Conservation (phyloP, 768 basidiomycete species). For the Tricholoma bakamatsutake region DNA sequence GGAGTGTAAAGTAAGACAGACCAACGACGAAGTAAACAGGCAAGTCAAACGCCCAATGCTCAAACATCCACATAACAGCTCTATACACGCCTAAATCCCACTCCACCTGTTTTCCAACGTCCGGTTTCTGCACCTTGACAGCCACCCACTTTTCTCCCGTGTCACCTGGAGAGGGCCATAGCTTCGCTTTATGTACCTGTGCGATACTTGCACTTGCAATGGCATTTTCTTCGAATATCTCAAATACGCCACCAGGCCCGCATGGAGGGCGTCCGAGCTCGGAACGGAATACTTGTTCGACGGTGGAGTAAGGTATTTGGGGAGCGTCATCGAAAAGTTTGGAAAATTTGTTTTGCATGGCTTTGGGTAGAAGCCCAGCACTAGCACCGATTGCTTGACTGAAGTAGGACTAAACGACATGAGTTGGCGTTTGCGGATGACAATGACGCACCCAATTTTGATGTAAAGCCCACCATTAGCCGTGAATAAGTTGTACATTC, state of each 20-base stretch:
- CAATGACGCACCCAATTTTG: conserved; percentile 53
- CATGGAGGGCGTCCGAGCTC: conserved; percentile 65
- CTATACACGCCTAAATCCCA: conserved; percentile 73
- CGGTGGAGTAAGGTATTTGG: conserved; percentile 66
- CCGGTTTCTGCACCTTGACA: conserved; percentile 91
- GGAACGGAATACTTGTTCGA: conserved; percentile 58
- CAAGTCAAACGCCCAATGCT: conserved; percentile 77
- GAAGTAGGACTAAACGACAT: conserved; percentile 7
- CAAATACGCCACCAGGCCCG: conserved; percentile 71
- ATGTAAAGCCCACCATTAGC: conserved; percentile 85
- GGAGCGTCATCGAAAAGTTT: conserved; percentile 88
- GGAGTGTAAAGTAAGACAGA: conserved; percentile 24
- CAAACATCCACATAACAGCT: conserved; percentile 75
- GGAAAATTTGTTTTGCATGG: conserved; percentile 78
- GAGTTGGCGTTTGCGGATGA: not conserved
- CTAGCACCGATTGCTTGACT: conserved; percentile 83
- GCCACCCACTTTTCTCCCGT: conserved; percentile 67
- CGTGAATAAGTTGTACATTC: conserved; percentile 71
- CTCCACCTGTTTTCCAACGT: conserved; percentile 79
- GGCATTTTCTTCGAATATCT: conserved; percentile 68
- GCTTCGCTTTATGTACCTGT: conserved; percentile 79
- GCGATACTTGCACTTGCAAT: conserved; percentile 89
- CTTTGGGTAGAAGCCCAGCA: conserved; percentile 75
- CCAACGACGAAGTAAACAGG: conserved; percentile 79
- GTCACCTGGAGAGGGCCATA: conserved; percentile 36